Percentiles rank a stretch among this genome's conserved stretches.
Evolutionary conservation across 2,329 filamentous ascomycete species (phyloP).

Genomic region (Colletotrichum sp.): DNA sequence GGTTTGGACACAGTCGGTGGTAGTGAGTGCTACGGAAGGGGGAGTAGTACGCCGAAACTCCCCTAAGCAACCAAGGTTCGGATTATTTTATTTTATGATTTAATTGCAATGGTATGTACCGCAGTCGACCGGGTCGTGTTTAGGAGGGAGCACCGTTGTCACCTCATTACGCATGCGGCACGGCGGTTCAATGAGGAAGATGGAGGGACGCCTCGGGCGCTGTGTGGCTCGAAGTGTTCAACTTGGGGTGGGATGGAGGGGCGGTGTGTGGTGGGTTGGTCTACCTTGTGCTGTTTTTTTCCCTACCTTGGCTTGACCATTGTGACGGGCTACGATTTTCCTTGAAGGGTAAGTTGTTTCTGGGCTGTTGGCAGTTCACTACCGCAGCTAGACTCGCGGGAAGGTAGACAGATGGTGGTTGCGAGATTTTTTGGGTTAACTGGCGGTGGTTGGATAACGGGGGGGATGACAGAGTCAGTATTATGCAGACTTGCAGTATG

Average conservation of each 20-base stretch:
- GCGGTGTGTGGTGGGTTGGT: background rate
- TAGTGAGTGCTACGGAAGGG: background rate
- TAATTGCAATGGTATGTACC: background rate
- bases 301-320: background rate
- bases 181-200: background rate
- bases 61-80: background rate
- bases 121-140: background rate
- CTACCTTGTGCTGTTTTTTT: background rate
- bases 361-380: background rate
- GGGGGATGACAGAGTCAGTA: background rate
- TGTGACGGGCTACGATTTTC: background rate
- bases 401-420: background rate
- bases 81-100: background rate
- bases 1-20: background rate
- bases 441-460: background rate
- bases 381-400: background rate
- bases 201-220: constrained; percentile 6
- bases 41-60: background rate
- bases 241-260: background rate
- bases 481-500: background rate
- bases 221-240: background rate
- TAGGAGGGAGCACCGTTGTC: background rate
- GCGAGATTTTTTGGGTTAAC: background rate
- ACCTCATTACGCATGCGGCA: background rate
- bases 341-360: background rate